Conservation (phyloP, 176 grass and related monocot species). For the Luzula sylvatica region DNA sequence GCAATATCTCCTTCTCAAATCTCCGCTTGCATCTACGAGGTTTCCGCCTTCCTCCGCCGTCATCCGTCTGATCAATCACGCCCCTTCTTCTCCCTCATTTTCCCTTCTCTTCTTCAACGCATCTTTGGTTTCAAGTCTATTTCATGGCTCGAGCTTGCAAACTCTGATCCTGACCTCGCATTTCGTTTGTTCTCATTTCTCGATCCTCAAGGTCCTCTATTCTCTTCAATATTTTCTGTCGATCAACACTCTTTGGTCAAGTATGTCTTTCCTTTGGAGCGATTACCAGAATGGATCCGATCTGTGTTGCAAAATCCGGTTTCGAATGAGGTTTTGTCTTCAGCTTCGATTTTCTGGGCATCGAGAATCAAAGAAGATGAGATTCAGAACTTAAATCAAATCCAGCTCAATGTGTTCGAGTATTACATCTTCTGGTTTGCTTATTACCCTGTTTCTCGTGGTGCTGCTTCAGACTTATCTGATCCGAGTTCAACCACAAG, state of each 20-base stretch:
- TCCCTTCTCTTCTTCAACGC: constrained; percentile 55
- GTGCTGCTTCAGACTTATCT: constrained; percentile 7
- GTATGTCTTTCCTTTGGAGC: constrained; percentile 75
- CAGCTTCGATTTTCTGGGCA: constrained; percentile 43
- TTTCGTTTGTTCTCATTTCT: constrained; percentile 42
- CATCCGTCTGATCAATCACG: constrained; percentile 52
- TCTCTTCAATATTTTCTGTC: constrained; percentile 42
- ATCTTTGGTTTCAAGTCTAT: constrained; percentile 32
- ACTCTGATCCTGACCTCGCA: constrained; percentile 22
- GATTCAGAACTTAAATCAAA: constrained; percentile 23
- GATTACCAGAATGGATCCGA: constrained; percentile 68
- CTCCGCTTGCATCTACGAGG: constrained; percentile 17
- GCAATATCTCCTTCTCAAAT: constrained; percentile 29
- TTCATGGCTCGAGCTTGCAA: constrained; percentile 61
- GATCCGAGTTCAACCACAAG: neutral
- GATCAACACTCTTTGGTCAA: constrained; percentile 50
- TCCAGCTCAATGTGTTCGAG: constrained; percentile 71
- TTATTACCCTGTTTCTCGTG: constrained; percentile 53
- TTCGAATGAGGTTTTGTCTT: constrained; percentile 14
- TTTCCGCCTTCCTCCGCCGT: constrained; percentile 42
- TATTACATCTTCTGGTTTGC: constrained; percentile 99
- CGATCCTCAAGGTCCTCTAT: constrained; percentile 43
- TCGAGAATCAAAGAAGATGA: constrained; percentile 36
- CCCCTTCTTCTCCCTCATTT: constrained; percentile 58
- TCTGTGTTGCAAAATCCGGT: constrained; percentile 22